Base-by-base conservation (phyloP, 805 yeast genomes). In the Yarrowia hollandica region DNA sequence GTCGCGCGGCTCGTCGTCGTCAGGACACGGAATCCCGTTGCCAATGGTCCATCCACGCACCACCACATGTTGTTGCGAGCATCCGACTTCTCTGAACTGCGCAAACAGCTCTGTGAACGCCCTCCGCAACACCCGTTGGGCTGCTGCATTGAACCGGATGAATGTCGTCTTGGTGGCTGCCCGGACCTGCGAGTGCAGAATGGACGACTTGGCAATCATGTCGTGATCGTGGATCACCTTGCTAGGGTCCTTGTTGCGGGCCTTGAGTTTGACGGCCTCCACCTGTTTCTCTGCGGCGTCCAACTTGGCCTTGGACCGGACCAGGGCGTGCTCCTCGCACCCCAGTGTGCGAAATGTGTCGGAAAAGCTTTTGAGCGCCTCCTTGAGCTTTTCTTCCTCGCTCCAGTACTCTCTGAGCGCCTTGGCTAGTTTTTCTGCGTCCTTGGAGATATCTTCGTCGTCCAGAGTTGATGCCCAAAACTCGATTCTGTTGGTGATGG, bases 391-490 rank as follows among this genome's bases (percentile, higher is more conserved):
- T 18, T 52, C 58, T 15, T 52, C 58, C 34, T 52, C 35, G 9
- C 18, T 44, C 58, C 58, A 52, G 34, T 35, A 52, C 33, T 25
- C 34, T 26, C 58, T 25, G 26, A 52, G 44, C 3, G 34, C 23
- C 33, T 26, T 37, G 12, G 58, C 58, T 9, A 52, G 58, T 18
- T 37, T 35, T 7, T 52, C 44, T 10, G 58, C 44, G 35, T 37
- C 44, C 15, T 35, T 25, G 4, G 58, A 52, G 5, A 52, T 52
- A 12, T 35, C 42, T 15, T 16, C 26, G 10, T 35, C 15, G 35
- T 52, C 58, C 34, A 52, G 25, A 15, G 58, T 52, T 15, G 58
- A 35, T 9, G 58, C 58, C 58, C 58, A 52, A 14, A 52, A 52
- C 44, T 52, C 58, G 42, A 52, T 52, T 2, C 58, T 23, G 44